These are phyloP conservation scores for Parafenestella ontariensis DNA, from an alignment of 2,329 filamentous ascomycete genomes.

Conservation along the genomic window DNA sequence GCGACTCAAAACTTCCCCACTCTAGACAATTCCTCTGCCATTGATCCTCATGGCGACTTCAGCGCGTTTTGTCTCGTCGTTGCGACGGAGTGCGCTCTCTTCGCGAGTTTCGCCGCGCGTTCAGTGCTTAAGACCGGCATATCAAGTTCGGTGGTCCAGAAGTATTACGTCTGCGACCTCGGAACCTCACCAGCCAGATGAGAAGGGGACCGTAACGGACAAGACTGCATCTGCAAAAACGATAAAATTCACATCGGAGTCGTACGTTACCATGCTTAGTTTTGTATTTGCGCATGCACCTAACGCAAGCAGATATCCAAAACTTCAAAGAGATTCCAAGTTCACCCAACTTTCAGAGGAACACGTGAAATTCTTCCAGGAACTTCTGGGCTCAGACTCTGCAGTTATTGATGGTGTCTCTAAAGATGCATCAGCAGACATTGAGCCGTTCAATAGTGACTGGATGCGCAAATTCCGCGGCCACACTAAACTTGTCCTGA, in stretches of 20 bases:
- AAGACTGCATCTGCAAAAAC: slow-evolving; percentile 49
- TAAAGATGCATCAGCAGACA: slow-evolving; percentile 75
- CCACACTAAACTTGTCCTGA: slow-evolving; percentile 84
- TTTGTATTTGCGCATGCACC: neutral
- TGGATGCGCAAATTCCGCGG: slow-evolving; percentile 99
- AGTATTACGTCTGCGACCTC: slow-evolving; percentile 50
- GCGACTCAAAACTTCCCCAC: slow-evolving; percentile 24
- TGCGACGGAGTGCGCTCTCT: slow-evolving; percentile 42
- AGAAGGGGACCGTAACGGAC: slow-evolving; percentile 43
- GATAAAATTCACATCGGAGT: slow-evolving; percentile 82
- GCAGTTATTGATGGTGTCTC: slow-evolving; percentile 86
- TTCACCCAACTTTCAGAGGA: slow-evolving; percentile 77
- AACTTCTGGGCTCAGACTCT: slow-evolving; percentile 77
- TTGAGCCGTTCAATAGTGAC: slow-evolving; percentile 92
- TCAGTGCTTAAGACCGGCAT: slow-evolving; percentile 32
- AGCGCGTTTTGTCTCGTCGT: slow-evolving; percentile 39
- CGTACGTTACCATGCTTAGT: slow-evolving; percentile 53
- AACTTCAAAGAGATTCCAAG: slow-evolving; percentile 77
- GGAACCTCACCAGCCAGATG: slow-evolving; percentile 50
- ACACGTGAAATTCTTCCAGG: slow-evolving; percentile 83
- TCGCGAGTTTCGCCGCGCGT: slow-evolving; percentile 29
- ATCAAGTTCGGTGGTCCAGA: slow-evolving; percentile 47
- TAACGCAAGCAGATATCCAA: slow-evolving; percentile 65
- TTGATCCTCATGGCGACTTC: slow-evolving; percentile 44
- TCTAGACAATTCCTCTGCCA: slow-evolving; percentile 23